Percentiles rank a stretch among this genome's conserved stretches.
Conservation (phyloP, 2,329 filamentous ascomycete species). For the Ophiostoma fasciatum region DNA sequence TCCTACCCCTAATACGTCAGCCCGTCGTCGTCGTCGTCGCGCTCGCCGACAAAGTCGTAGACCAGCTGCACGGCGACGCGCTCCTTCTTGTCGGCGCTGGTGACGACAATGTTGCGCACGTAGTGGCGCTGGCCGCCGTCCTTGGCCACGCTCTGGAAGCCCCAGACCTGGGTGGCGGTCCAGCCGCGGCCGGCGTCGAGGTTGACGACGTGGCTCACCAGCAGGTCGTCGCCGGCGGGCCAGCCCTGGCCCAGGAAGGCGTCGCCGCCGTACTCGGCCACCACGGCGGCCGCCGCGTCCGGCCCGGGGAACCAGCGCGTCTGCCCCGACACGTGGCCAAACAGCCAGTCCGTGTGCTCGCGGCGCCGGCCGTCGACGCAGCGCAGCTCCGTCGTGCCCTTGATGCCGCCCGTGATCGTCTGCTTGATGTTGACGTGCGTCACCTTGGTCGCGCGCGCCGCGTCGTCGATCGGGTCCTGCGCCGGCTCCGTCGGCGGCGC, state of each 20-base stretch:
- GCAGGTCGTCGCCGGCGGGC: conserved; percentile 43
- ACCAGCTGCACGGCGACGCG: conserved; percentile 36
- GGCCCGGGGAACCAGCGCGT: conserved; percentile 29
- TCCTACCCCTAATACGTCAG: conserved; percentile 9
- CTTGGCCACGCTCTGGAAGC: conserved; percentile 33
- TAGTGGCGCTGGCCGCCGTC: conserved; percentile 36
- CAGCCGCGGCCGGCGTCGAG: conserved; percentile 34
- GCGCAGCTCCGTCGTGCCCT: conserved; percentile 43
- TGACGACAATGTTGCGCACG: conserved; percentile 36
- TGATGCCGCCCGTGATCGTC: conserved; percentile 53
- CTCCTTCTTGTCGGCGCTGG: conserved; percentile 28
- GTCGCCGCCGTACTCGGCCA: conserved; percentile 42
- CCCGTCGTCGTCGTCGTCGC: conserved; percentile 4
- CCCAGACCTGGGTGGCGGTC: conserved; percentile 44
- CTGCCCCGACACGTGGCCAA: conserved; percentile 53
- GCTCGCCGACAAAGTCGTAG: conserved; percentile 33
- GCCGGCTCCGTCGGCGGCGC: conserved; percentile 25
- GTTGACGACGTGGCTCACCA: conserved; percentile 49
- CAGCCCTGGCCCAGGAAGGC: conserved; percentile 28
- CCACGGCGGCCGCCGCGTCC: conserved; percentile 26
- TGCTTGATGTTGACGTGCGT: conserved; percentile 60
- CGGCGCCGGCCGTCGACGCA: conserved; percentile 37
- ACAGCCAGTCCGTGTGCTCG: conserved; percentile 64
- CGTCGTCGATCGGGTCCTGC: conserved; percentile 16
- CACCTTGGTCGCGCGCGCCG: conserved; percentile 13